Evolutionary conservation across 2,329 filamentous ascomycete species (phyloP).

Genomic region (Paracoccidioides brasiliensis): DNA sequence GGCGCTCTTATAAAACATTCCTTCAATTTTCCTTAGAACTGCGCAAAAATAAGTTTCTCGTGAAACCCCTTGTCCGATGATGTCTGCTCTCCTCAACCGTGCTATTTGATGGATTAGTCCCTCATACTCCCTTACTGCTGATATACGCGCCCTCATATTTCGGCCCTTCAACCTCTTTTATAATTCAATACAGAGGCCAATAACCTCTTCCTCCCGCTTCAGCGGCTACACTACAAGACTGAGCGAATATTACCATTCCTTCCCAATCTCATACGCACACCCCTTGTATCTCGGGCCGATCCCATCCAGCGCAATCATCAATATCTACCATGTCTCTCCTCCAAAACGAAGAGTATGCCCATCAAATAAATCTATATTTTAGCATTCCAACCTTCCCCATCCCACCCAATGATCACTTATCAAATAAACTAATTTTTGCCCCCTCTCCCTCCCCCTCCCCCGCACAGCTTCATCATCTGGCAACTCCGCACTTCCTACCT

Average conservation of each 20-base stretch:
- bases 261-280: not conserved
- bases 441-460: constrained; percentile 1
- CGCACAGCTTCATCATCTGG: constrained; percentile 48
- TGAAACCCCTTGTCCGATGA: not conserved
- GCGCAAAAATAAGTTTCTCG: not conserved
- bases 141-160: too few species aligned
- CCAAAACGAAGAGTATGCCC: constrained; percentile 39
- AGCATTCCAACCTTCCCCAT: not conserved
- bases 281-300: not conserved
- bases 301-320: not conserved
- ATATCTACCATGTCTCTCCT: constrained; percentile 33
- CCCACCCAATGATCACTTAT: not conserved
- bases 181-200: not conserved
- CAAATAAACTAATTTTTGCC: not conserved
- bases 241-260: not conserved
- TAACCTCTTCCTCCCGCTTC: not conserved
- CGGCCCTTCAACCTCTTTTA: not conserved
- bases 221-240: not conserved
- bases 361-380: too few species aligned
- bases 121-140: not conserved
- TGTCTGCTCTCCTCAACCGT: not conserved
- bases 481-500: constrained; percentile 53
- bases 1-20: not conserved
- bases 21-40: not conserved
- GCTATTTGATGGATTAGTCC: not conserved